Conservation (phyloP, 768 basidiomycete species). For the Rhizopogon vulgaris region DNA sequence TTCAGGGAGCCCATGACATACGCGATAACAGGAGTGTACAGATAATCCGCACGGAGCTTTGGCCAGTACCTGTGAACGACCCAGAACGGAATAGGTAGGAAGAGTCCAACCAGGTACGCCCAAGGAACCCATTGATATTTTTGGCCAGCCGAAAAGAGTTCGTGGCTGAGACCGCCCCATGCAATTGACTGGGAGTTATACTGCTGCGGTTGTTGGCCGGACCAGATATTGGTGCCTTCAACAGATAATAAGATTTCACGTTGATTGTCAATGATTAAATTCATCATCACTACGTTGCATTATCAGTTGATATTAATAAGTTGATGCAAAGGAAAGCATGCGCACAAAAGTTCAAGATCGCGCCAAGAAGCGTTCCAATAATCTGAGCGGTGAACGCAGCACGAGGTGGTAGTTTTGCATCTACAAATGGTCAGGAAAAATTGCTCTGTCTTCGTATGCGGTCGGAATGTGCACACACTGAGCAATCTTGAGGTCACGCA, state of each 20-base stretch:
- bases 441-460: no score
- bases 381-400: slow-evolving; percentile 56
- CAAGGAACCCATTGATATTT: slow-evolving; percentile 46
- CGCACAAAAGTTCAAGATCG: slow-evolving; percentile 40
- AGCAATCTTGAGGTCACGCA: slow-evolving; percentile 49
- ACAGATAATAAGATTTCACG: slow-evolving; percentile 47
- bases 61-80: slow-evolving; percentile 38
- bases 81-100: slow-evolving; percentile 51
- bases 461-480: slow-evolving; percentile 9
- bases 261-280: slow-evolving; percentile 46
- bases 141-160: slow-evolving; percentile 37
- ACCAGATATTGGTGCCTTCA: slow-evolving; percentile 57
- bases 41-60: slow-evolving; percentile 37
- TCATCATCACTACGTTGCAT: slow-evolving; percentile 49
- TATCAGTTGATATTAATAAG: neutral
- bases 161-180: slow-evolving; percentile 48
- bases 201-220: slow-evolving; percentile 44
- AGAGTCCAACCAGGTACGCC: slow-evolving; percentile 42
- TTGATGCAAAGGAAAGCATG: neutral
- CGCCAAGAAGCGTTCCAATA: slow-evolving; percentile 49
- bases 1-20: slow-evolving; percentile 11
- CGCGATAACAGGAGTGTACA: slow-evolving; percentile 43
- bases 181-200: slow-evolving; percentile 56
- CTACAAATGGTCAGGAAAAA: slow-evolving; percentile 2
- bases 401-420: slow-evolving; percentile 56